These are phyloP conservation scores for Botryobasidium botryosum DNA, from an alignment of 768 basidiomycete genomes.

Conservation along the genomic window DNA sequence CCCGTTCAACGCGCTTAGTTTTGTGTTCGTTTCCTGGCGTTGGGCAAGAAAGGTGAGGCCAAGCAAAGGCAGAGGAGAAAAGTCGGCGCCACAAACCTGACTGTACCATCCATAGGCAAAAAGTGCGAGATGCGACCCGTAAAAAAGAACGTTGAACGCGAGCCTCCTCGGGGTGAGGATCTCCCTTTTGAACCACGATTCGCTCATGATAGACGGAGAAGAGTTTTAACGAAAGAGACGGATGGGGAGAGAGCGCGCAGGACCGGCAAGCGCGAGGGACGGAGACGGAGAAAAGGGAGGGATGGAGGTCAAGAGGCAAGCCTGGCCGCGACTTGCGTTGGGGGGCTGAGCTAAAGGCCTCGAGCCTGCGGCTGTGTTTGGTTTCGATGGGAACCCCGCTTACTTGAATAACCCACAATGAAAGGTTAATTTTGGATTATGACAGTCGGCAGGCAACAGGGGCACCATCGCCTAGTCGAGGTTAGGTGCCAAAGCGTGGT, in stretches of 20 bases:
- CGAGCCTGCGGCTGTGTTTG: too few species aligned
- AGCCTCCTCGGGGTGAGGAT: constrained; percentile 26
- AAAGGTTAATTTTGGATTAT: too few species aligned
- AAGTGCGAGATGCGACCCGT: constrained; percentile 53
- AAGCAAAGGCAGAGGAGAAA: too few species aligned
- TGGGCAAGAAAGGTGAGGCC: too few species aligned
- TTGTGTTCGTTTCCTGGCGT: constrained; percentile 26
- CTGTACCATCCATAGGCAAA: constrained; percentile 83
- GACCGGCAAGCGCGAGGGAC: not conserved
- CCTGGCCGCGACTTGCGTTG: too few species aligned
- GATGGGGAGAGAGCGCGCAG: not conserved
- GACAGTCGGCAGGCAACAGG: too few species aligned
- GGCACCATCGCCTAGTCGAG: too few species aligned
- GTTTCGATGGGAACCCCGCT: too few species aligned
- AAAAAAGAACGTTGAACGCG: constrained; percentile 35
- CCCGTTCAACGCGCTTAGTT: constrained; percentile 57
- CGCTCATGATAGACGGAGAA: not conserved
- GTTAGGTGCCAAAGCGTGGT: too few species aligned
- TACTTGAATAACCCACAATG: too few species aligned
- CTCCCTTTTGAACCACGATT: constrained; percentile 1
- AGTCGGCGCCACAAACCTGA: constrained; percentile 39
- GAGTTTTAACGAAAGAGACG: not conserved
- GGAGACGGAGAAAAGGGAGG: not conserved
- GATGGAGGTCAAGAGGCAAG: not conserved
- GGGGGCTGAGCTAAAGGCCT: not conserved